These are phyloP conservation scores for Diddensiella santjacobensis DNA, from an alignment of 805 yeast genomes.

Conservation along the genomic window DNA sequence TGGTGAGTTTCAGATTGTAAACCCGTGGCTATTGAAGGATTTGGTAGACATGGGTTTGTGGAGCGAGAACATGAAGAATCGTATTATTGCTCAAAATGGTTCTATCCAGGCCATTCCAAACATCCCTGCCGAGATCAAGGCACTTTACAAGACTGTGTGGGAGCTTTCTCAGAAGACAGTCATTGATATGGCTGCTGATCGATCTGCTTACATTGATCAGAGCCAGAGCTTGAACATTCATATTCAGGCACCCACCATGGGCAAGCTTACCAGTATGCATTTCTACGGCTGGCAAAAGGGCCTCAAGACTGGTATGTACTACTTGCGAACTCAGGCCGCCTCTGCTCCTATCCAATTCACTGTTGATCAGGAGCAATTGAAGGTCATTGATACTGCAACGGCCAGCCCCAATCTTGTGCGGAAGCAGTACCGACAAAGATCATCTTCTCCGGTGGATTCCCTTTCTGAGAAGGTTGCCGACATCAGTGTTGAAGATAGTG, in stretches of 20 bases:
- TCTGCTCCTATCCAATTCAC: conserved; percentile 91
- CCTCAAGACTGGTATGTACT: conserved; percentile 95
- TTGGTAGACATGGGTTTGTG: conserved; percentile 74
- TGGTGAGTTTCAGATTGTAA: conserved; percentile 89
- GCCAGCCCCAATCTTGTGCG: conserved; percentile 18
- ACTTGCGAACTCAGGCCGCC: conserved; percentile 93
- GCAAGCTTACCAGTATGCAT: conserved; percentile 93
- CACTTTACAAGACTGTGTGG: conserved; percentile 86
- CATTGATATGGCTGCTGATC: conserved; percentile 77
- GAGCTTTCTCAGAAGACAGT: conserved; percentile 78
- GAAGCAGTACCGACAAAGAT: conserved; percentile 23
- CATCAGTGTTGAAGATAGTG: conserved; percentile 9
- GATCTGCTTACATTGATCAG: conserved; percentile 71
- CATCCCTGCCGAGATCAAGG: conserved; percentile 68
- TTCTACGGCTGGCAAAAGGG: conserved; percentile 98
- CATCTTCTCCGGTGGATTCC: conserved; percentile 4
- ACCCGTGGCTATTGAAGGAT: conserved; percentile 74
- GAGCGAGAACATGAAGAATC: conserved; percentile 68
- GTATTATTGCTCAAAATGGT: conserved; percentile 71
- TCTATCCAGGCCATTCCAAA: conserved; percentile 70
- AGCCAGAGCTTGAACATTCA: conserved; percentile 92
- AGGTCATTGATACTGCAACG: conserved; percentile 17
- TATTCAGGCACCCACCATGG: conserved; percentile 82
- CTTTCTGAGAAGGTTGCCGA: conserved; percentile 10
- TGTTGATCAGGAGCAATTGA: conserved; percentile 41